These are phyloP conservation scores for Metarhizium anisopliae DNA, from an alignment of 2,329 filamentous ascomycete genomes.

Conservation along the genomic window DNA sequence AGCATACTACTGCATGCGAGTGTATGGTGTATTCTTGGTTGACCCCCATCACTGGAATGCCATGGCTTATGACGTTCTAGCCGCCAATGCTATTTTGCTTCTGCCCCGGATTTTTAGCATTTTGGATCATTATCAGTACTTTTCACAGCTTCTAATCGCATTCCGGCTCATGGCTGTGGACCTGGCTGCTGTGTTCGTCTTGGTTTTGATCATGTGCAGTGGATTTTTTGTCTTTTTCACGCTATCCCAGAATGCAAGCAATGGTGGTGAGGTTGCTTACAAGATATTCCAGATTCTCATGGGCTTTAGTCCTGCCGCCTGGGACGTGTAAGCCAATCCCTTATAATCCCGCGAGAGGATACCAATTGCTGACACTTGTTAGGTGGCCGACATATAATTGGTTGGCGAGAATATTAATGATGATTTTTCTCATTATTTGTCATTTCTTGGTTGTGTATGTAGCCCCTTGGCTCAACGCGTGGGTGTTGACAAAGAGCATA, in stretches of 20 bases:
- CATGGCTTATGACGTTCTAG: conserved; percentile 89
- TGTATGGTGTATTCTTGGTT: conserved; percentile 78
- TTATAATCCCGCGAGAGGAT: background rate
- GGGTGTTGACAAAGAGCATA: background rate
- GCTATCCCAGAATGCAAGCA: conserved; percentile 62
- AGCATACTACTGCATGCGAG: conserved; percentile 80
- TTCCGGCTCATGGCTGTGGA: conserved; percentile 93
- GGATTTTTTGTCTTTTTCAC: conserved; percentile 96
- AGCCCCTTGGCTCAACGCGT: background rate
- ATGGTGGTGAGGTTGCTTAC: conserved; percentile 70
- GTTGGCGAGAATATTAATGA: conserved; percentile 67
- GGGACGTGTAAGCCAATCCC: conserved; percentile 59
- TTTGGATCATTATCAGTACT: conserved; percentile 91
- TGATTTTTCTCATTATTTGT: conserved; percentile 83
- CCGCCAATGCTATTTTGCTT: conserved; percentile 80
- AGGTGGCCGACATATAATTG: conserved; percentile 67
- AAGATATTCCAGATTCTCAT: conserved; percentile 89
- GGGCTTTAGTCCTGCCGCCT: conserved; percentile 92
- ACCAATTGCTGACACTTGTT: background rate
- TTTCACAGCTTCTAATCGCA: conserved; percentile 87
- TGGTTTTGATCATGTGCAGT: conserved; percentile 82
- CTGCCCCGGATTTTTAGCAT: conserved; percentile 88
- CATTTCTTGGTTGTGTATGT: conserved; percentile 80
- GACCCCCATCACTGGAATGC: conserved; percentile 67
- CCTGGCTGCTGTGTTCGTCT: conserved; percentile 70